These are phyloP conservation scores for Sanghuangporus baumii DNA, from an alignment of 1,284 basidiomycete genomes.

Conservation along the genomic window DNA sequence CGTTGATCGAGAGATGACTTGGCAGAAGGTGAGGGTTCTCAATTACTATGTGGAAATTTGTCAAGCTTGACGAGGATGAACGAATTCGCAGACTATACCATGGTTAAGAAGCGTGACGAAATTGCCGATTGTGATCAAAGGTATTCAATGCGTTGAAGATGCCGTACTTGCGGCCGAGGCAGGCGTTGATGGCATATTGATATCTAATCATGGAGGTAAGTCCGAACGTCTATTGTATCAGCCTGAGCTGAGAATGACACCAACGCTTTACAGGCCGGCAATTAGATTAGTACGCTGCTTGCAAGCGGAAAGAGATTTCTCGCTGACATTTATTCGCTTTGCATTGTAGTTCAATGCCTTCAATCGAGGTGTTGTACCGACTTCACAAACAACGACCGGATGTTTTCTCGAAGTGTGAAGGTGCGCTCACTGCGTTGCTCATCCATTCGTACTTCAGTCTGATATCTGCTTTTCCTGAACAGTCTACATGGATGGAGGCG, in stretches of 20 bases:
- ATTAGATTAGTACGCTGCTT: constrained; percentile 60
- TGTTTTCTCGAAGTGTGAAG: constrained; percentile 66
- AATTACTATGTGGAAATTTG: background rate
- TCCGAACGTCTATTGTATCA: constrained; percentile 21
- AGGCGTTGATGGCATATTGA: constrained; percentile 82
- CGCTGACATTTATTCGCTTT: background rate
- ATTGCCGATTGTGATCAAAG: constrained; percentile 81
- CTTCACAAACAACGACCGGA: constrained; percentile 69
- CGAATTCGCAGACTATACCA: constrained; percentile 52
- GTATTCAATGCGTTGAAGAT: constrained; percentile 77
- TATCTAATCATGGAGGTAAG: constrained; percentile 90
- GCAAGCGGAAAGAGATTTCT: background rate
- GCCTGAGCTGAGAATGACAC: constrained; percentile 24
- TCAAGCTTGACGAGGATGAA: constrained; percentile 11
- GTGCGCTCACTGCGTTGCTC: constrained; percentile 27
- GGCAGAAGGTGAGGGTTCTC: constrained; percentile 47
- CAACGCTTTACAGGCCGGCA: constrained; percentile 55
- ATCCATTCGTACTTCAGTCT: background rate
- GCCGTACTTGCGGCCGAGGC: constrained; percentile 84
- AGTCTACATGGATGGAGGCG: constrained; percentile 90
- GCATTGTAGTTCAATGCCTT: constrained; percentile 50
- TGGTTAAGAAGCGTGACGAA: constrained; percentile 75
- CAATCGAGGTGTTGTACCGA: constrained; percentile 71
- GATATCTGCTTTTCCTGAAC: background rate
- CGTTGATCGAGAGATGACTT: constrained; percentile 69